phyloP scores from a whole-genome alignment of 345 rosid genomes.

The Eutrema heterophyllum region DNA sequence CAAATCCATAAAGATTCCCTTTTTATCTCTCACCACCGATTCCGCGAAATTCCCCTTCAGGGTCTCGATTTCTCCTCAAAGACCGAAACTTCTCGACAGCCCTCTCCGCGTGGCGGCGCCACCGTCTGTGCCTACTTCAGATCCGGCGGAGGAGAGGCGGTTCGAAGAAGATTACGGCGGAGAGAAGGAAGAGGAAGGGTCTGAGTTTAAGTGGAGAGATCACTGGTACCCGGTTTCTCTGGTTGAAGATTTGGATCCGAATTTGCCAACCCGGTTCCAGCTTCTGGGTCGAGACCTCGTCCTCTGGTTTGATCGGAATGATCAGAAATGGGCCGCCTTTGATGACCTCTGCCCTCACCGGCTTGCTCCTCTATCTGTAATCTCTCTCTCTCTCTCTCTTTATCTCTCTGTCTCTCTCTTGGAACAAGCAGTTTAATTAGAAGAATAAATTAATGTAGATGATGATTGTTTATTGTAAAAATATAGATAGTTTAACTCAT shows the following conservation, averaged over 20 bases:
- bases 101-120: slow-evolving; percentile 62
- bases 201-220: slow-evolving; percentile 86
- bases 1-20: slow-evolving; percentile 23
- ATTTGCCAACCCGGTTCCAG: slow-evolving; percentile 77
- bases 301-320: slow-evolving; percentile 71
- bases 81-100: background rate
- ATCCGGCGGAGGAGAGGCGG: slow-evolving; percentile 32
- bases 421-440: background rate
- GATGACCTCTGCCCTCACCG: slow-evolving; percentile 96
- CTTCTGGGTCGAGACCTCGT: slow-evolving; percentile 93
- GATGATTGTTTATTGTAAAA: slow-evolving; percentile 13
- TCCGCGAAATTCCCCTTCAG: background rate
- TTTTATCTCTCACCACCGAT: slow-evolving; percentile 13
- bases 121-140: slow-evolving; percentile 41
- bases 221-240: slow-evolving; percentile 98
- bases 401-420: background rate
- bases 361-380: slow-evolving; percentile 91
- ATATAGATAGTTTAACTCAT: background rate
- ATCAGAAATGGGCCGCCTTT: slow-evolving; percentile 75
- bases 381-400: slow-evolving; percentile 13
- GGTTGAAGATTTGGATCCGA: slow-evolving; percentile 78
- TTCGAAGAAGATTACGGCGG: slow-evolving; percentile 41
- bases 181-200: slow-evolving; percentile 42
- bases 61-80: slow-evolving; percentile 10
- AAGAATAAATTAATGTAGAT: background rate